Percentiles rank a stretch among this genome's conserved stretches.
Evolutionary conservation across 208 protist genomes (phyloP).

Genomic region (Angomonas deanei): DNA sequence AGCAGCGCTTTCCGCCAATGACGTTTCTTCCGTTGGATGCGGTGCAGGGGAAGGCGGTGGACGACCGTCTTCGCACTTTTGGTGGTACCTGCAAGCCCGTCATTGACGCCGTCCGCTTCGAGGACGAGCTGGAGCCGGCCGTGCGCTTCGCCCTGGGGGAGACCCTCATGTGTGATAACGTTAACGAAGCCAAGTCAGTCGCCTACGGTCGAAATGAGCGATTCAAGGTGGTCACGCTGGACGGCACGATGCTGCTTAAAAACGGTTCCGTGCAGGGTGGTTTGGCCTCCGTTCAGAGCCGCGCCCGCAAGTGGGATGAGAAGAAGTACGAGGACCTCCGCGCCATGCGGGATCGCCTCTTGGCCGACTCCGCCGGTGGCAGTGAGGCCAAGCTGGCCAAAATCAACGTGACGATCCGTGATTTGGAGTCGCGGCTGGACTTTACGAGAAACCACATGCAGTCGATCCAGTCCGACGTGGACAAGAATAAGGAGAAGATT

Average conservation of each 20-base stretch:
- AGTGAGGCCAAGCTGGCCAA: constrained; percentile 72
- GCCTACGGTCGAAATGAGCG: constrained; percentile 74
- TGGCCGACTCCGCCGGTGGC: constrained; percentile 48
- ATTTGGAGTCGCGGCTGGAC: constrained; percentile 61
- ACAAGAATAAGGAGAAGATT: constrained; percentile 25
- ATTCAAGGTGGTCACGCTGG: constrained; percentile 93
- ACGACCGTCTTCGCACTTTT: constrained; percentile 90
- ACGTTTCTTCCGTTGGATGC: constrained; percentile 96
- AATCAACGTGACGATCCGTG: constrained; percentile 57
- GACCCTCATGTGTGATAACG: constrained; percentile 93
- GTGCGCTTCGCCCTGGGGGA: constrained; percentile 94
- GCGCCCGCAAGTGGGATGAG: constrained; percentile 91
- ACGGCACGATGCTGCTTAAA: constrained; percentile 94
- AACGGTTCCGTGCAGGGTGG: constrained; percentile 96
- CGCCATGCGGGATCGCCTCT: constrained; percentile 52
- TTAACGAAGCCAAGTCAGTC: constrained; percentile 88
- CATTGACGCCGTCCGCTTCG: constrained; percentile 92
- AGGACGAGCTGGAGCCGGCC: constrained; percentile 78
- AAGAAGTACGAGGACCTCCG: constrained; percentile 86
- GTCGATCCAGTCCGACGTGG: constrained; percentile 34
- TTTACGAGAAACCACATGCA: constrained; percentile 42
- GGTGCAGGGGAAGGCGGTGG: constrained; percentile 78
- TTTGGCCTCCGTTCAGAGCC: constrained; percentile 63
- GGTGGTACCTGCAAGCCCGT: constrained; percentile 89
- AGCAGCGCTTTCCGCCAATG: constrained; percentile 88